Evolutionary conservation across 73 alveolate species (phyloP).

Genomic region (Tetrahymena elliotti): DNA sequence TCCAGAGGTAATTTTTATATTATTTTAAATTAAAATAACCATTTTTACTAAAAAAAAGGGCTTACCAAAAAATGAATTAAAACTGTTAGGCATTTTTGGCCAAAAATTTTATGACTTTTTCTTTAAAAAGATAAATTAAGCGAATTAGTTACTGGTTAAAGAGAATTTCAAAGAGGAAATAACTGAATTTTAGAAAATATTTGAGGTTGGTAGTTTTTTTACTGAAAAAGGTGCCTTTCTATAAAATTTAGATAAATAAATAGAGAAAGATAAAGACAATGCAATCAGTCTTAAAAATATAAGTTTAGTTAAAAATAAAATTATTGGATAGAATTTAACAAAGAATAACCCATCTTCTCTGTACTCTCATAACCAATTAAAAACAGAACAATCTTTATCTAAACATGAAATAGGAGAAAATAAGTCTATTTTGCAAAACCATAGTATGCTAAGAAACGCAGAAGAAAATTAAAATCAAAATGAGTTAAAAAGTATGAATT

Average conservation of each 20-base stretch:
- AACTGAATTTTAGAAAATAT: not conserved
- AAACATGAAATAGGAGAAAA: not conserved
- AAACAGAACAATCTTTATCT: not conserved
- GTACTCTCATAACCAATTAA: not conserved
- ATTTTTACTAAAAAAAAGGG: not conserved
- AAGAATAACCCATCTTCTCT: not conserved
- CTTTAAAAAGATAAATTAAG: not conserved
- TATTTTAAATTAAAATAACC: not conserved
- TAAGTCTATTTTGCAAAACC: not conserved
- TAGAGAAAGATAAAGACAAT: not conserved
- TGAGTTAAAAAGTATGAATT: not conserved
- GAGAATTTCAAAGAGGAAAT: not conserved
- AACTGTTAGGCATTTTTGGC: not conserved
- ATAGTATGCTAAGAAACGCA: not conserved
- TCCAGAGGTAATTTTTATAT: not conserved
- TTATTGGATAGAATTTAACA: not conserved
- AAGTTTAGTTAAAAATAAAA: not conserved
- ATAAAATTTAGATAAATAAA: not conserved
- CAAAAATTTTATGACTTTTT: not conserved
- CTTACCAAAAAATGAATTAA: not conserved
- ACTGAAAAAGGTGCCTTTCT: not conserved
- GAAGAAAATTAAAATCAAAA: not conserved
- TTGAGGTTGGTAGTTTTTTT: not conserved
- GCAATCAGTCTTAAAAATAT: not conserved
- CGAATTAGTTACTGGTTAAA: not conserved